These are phyloP conservation scores for Phytophthora sojae DNA, from an alignment of 352 stramenopile species.

Conservation along the genomic window DNA sequence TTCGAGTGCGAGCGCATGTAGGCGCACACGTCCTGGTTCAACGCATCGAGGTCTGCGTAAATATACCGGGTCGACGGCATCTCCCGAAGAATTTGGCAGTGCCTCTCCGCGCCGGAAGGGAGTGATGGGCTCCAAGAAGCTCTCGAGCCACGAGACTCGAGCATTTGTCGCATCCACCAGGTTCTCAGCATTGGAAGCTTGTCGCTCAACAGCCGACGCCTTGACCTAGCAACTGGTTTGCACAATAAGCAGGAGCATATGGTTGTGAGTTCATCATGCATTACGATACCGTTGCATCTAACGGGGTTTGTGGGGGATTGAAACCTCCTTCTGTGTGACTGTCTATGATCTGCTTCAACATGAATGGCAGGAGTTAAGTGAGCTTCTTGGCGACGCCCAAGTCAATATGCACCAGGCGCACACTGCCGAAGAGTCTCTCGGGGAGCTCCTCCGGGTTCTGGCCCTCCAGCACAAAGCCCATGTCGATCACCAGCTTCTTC, in stretches of 20 bases:
- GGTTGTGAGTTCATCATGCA: conserved; percentile 16
- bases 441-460: conserved; percentile 72
- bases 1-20: conserved; percentile 22
- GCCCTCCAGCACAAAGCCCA: conserved; percentile 79
- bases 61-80: conserved; percentile 25
- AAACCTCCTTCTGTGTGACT: conserved; percentile 19
- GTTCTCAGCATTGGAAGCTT: conserved; percentile 7
- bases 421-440: conserved; percentile 73
- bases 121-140: conserved; percentile 13
- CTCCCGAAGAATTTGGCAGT: conserved; percentile 24
- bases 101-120: neutral
- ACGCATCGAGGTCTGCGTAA: conserved; percentile 34
- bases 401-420: conserved; percentile 72
- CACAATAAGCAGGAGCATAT: conserved; percentile 4
- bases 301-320: conserved; percentile 11
- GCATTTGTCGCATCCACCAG: conserved; percentile 6
- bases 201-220: conserved; percentile 5
- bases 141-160: neutral
- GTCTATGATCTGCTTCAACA: conserved; percentile 26
- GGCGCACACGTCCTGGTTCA: conserved; percentile 26
- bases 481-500: conserved; percentile 87
- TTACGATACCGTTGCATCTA: conserved; percentile 29
- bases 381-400: conserved; percentile 53
- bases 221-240: conserved; percentile 4
- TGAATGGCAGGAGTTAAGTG: conserved; percentile 11